These are phyloP conservation scores for Zasmidium citrigriseum DNA, from an alignment of 2,329 filamentous ascomycete genomes.

Conservation along the genomic window DNA sequence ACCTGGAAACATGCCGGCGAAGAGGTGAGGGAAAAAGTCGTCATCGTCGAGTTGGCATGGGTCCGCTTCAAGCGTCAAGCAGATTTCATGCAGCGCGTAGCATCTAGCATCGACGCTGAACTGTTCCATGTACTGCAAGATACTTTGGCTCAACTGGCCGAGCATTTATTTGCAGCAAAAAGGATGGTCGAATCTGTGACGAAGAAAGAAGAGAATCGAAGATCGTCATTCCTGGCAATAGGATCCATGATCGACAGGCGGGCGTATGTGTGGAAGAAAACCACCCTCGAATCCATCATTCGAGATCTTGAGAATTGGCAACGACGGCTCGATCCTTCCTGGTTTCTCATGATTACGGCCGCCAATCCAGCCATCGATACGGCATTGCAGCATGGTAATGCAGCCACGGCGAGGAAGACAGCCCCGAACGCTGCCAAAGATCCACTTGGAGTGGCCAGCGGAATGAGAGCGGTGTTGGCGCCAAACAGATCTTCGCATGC, in stretches of 20 bases:
- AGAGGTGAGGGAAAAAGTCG: background rate
- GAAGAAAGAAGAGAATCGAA: background rate
- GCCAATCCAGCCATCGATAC: background rate
- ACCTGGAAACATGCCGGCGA: background rate
- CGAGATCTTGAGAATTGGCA: conserved; percentile 38
- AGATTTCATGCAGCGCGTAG: background rate
- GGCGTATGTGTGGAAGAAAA: conserved; percentile 4
- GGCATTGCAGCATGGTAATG: no score
- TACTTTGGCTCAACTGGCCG: background rate
- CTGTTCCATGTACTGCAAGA: background rate
- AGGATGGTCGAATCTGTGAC: background rate
- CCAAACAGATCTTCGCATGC: no score
- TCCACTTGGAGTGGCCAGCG: no score
- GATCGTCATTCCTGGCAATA: conserved; percentile 13
- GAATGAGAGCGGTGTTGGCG: no score
- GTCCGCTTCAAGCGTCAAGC: background rate
- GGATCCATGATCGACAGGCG: conserved; percentile 15
- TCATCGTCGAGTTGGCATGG: background rate
- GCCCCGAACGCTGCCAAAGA: no score
- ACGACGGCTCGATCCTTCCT: conserved; percentile 34
- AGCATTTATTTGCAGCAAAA: background rate
- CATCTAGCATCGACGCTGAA: background rate
- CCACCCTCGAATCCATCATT: conserved; percentile 21
- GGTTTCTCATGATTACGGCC: conserved; percentile 35
- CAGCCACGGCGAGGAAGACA: no score